Evolutionary conservation across 495 filamentous ascomycete genomes (phyloP).

Genomic region (Cercophora scortea): DNA sequence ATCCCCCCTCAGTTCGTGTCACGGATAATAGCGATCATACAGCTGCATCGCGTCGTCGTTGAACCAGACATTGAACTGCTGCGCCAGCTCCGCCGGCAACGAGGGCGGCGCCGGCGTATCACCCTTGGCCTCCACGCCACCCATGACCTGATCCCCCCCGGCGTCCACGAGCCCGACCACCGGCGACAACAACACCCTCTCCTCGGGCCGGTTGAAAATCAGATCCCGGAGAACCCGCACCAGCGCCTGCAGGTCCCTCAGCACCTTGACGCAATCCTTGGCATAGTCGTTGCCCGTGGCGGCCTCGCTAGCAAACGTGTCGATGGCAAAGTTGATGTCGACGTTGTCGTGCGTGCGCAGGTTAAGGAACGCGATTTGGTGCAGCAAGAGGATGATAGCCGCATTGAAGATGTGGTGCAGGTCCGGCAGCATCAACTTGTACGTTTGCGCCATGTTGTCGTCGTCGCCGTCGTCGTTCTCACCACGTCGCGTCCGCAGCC

Average conservation of each 20-base stretch:
- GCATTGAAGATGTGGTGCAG: conserved; percentile 40
- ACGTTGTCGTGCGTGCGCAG: conserved; percentile 14
- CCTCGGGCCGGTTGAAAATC: conserved; percentile 2
- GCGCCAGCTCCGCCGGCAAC: conserved; percentile 4
- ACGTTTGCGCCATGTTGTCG: background rate
- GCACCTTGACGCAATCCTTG: conserved; percentile 18
- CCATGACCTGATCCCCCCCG: no score
- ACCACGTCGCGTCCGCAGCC: conserved; percentile 7
- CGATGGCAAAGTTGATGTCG: conserved; percentile 19
- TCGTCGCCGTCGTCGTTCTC: background rate
- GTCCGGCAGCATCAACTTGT: conserved; percentile 24
- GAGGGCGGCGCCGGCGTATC: background rate
- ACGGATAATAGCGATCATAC: no score
- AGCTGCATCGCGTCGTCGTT: background rate
- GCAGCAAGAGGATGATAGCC: conserved; percentile 31
- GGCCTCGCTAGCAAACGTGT: conserved; percentile 20
- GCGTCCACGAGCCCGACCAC: no score
- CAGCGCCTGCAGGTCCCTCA: conserved; percentile 16
- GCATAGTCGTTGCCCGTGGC: conserved; percentile 16
- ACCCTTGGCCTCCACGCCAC: background rate
- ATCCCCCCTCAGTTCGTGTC: no score
- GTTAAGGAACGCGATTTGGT: conserved; percentile 24
- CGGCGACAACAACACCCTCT: no score
- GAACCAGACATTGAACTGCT: no score
- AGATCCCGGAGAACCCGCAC: conserved; percentile 13